Conservation (phyloP, 352 stramenopile genomes). For the Globisporangium perplexum region DNA sequence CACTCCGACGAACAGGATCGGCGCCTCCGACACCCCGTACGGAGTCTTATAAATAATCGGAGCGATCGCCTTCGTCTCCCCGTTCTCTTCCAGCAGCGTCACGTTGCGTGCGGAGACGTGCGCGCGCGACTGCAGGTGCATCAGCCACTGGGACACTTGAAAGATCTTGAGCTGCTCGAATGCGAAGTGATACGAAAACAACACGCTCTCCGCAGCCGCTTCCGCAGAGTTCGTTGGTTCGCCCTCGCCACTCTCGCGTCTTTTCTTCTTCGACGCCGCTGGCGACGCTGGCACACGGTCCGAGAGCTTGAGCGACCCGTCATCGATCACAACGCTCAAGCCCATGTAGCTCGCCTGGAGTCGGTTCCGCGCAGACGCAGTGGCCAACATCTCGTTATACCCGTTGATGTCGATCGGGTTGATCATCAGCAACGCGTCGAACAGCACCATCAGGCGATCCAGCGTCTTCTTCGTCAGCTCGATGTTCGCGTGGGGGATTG, state of each 20-base stretch:
- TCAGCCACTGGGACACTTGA: constrained; percentile 85
- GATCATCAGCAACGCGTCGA: constrained; percentile 82
- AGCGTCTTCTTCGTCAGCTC: constrained; percentile 62
- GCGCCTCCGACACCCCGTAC: constrained; percentile 65
- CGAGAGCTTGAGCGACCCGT: constrained; percentile 58
- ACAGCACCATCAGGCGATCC: constrained; percentile 78
- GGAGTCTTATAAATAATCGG: constrained; percentile 82
- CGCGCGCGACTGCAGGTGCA: constrained; percentile 67
- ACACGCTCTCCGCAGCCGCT: constrained; percentile 4
- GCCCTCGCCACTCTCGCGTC: constrained; percentile 3
- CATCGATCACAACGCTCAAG: constrained; percentile 47
- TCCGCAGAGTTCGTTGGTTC: neutral
- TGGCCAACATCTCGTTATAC: constrained; percentile 67
- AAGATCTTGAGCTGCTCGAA: constrained; percentile 80
- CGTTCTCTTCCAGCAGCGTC: constrained; percentile 71
- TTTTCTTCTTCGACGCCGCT: constrained; percentile 1
- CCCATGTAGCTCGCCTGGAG: constrained; percentile 76
- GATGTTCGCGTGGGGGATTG: constrained; percentile 44
- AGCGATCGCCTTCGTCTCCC: constrained; percentile 24
- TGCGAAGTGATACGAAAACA: constrained; percentile 68
- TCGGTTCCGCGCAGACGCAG: constrained; percentile 38
- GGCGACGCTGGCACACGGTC: constrained; percentile 28
- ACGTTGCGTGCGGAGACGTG: constrained; percentile 68
- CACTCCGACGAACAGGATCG: constrained; percentile 74
- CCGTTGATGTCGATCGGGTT: constrained; percentile 83